Conservation (phyloP, 352 stramenopile species). For the Phytophthora constricta region DNA sequence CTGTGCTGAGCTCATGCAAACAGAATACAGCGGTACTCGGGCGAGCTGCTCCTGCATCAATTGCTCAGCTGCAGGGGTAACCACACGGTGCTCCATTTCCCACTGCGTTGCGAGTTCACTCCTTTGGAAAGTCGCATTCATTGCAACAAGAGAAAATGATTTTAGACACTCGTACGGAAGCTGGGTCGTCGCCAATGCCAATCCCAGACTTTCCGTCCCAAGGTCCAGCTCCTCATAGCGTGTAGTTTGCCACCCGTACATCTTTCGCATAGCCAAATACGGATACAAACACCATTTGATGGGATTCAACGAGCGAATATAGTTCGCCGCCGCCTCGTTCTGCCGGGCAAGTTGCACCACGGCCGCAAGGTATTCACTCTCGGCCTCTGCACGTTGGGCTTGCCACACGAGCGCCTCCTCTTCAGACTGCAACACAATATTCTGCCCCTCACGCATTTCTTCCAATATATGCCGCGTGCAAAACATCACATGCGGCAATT, state of each 20-base stretch:
- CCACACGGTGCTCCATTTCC: constrained; percentile 48
- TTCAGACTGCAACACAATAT: constrained; percentile 23
- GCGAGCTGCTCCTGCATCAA: constrained; percentile 58
- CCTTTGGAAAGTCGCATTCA: constrained; percentile 43
- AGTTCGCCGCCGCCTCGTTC: constrained; percentile 45
- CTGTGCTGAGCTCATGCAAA: constrained; percentile 52
- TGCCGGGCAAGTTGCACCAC: constrained; percentile 39
- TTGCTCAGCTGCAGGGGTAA: constrained; percentile 49
- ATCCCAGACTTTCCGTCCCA: constrained; percentile 17
- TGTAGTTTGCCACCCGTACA: constrained; percentile 64
- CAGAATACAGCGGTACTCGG: constrained; percentile 41
- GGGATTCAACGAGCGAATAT: constrained; percentile 43
- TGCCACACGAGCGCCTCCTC: constrained; percentile 47
- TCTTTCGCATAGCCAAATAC: constrained; percentile 42
- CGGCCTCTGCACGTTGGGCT: constrained; percentile 47
- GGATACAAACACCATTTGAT: constrained; percentile 55
- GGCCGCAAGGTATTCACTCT: constrained; percentile 43
- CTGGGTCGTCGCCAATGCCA: constrained; percentile 26
- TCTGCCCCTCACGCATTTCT: constrained; percentile 32
- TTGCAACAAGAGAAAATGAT: constrained; percentile 39
- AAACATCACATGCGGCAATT: constrained; percentile 44
- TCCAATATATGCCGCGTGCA: constrained; percentile 47
- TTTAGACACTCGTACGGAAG: constrained; percentile 54
- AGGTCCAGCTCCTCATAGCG: constrained; percentile 36
- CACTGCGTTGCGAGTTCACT: constrained; percentile 48